phyloP scores from a whole-genome alignment of 345 rosid species.

The Theobroma cacao region DNA sequence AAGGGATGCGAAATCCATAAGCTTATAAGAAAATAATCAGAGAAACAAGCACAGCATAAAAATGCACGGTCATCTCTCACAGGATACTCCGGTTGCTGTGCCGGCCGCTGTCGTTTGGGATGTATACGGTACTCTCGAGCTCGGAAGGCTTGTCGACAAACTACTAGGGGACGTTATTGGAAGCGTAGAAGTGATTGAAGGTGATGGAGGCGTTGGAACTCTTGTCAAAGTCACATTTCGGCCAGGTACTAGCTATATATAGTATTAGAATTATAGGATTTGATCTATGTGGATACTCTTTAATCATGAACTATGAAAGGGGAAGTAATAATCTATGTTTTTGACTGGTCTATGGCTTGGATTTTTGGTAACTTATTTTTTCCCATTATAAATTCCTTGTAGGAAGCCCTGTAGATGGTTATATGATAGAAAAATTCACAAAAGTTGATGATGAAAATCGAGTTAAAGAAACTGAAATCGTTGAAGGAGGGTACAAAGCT shows the following conservation, averaged over 20 bases:
- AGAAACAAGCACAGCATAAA: not conserved
- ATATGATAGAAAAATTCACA: slow-evolving; percentile 31
- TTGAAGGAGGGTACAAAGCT: slow-evolving; percentile 33
- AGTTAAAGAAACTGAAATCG: slow-evolving; percentile 32
- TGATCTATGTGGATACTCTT: too few species aligned
- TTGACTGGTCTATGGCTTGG: slow-evolving; percentile 12
- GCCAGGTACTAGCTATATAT: slow-evolving; percentile 13
- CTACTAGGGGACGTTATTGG: slow-evolving; percentile 26
- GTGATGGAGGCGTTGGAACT: slow-evolving; percentile 44
- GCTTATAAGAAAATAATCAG: not conserved
- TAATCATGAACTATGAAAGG: too few species aligned
- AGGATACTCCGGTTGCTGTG: slow-evolving; percentile 5
- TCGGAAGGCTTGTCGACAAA: slow-evolving; percentile 24
- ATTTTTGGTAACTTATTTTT: not conserved
- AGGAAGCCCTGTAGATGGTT: slow-evolving; percentile 32
- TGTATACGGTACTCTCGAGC: slow-evolving; percentile 27
- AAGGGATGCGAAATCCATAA: not conserved
- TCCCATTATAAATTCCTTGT: not conserved
- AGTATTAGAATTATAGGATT: too few species aligned
- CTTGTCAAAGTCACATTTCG: slow-evolving; percentile 26
- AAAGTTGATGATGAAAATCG: slow-evolving; percentile 33
- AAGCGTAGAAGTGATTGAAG: slow-evolving; percentile 24
- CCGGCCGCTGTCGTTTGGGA: slow-evolving; percentile 29
- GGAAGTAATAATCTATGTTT: slow-evolving; percentile 3
- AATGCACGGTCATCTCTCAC: slow-evolving; percentile 2